Base-by-base conservation (phyloP, 2,329 filamentous ascomycete genomes). In the Neospermospora avenae region DNA sequence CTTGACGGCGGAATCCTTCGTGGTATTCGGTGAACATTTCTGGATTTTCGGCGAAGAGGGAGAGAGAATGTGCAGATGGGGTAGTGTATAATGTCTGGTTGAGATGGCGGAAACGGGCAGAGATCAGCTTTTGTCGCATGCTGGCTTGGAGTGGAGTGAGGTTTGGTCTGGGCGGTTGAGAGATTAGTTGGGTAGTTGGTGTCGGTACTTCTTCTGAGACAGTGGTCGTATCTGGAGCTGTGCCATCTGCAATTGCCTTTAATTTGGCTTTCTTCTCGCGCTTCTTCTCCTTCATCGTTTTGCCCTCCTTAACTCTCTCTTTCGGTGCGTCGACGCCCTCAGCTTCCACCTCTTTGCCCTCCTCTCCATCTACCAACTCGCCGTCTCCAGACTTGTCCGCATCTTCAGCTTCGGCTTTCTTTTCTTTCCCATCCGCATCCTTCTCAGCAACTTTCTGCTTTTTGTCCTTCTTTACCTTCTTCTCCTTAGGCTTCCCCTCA, bases 21-120 rank as follows among this genome's bases (percentile, higher is more conserved):
- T 99, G 95, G 76, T 99, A 99, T 76, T 98, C 93, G 67, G 85
- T 82, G 77, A 98, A 99, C 82, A 98, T 93, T 72, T 96, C 91
- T 0, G 95, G 95, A 53, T 90, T 91, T 35, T 89, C 81, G 55
- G 84, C 80, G 78, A 99, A 98, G 24, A 98, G 85, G 54, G 82
- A 78, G 68, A 95, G 85, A n/a, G 95, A 90, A 66, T 95, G 86
- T 37, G 81, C 80, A 0, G 95, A 99, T 0, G 93, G 90, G 7
- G 88, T 90, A 4, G 93, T 98, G 78, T 99, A 99, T 14, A 99
- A 86, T 0, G 91, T 93, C 78, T 99, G 90, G 75, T 99, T 99
- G 63, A 99, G 86, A 76, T 98, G 92, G 65, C 95, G 91, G 83
- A 99, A 99, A 60, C 95, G 92, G 1, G 95, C 93, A 10, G 93